Percentiles rank a stretch among this genome's conserved stretches.
Evolutionary conservation across 2,329 filamentous ascomycete species (phyloP).

Genomic region (Hypoxylon sp.): DNA sequence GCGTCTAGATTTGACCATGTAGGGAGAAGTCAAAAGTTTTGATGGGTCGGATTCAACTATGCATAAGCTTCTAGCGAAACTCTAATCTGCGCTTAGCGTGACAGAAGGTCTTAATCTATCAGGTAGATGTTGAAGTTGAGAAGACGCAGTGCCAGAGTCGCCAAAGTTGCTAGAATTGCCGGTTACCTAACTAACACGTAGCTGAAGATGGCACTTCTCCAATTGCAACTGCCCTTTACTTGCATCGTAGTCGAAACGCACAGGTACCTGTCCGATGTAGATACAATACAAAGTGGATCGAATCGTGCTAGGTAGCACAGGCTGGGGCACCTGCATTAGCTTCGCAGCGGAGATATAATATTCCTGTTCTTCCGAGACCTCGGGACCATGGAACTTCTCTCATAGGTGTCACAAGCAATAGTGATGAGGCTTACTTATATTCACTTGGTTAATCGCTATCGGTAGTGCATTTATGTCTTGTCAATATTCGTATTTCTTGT

Average conservation of each 20-base stretch:
- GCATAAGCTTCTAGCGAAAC: not conserved
- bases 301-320: not conserved
- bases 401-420: too few species aligned
- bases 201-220: constrained; percentile 18
- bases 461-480: too few species aligned
- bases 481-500: too few species aligned
- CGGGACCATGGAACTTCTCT: too few species aligned
- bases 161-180: not conserved
- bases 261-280: constrained; percentile 1
- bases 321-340: too few species aligned
- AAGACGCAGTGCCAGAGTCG: not conserved
- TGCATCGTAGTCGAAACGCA: constrained; percentile 14
- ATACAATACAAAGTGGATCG: not conserved
- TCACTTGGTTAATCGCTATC: too few species aligned
- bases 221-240: constrained; percentile 25
- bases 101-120: not conserved
- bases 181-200: constrained; percentile 30
- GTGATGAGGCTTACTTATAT: too few species aligned
- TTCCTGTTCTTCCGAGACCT: too few species aligned
- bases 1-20: not conserved
- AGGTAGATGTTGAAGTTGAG: constrained; percentile 6
- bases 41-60: not conserved
- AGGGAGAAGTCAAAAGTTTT: not conserved
- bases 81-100: not conserved
- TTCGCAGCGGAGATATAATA: too few species aligned